Base-by-base conservation (phyloP, 2,329 filamentous ascomycete species). In the Calonectria ilicicola region DNA sequence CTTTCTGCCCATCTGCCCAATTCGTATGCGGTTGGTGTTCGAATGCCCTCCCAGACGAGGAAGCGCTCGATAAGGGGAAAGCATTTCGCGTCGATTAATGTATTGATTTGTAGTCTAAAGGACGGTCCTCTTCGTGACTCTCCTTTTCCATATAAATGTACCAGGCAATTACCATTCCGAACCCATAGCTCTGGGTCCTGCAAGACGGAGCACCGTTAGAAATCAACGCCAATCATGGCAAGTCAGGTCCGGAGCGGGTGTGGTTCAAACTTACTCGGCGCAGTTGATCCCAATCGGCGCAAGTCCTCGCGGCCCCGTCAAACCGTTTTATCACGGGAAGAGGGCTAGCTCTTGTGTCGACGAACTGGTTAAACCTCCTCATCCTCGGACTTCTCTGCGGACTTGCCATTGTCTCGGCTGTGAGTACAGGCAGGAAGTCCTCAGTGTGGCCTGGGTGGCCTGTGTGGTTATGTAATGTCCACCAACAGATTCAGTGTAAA, bases 131-230 rank as follows among this genome's bases (percentile, higher is more conserved):
- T 86, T 70, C 87, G 88, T 3, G 92, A 94, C 68, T 91, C 89
- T 46, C 92, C 92, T 74, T 88, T 87, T n/a, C 84, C 89, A 78
- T 94, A 92, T 0, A 96, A 86, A 81, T 95, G 88, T 1, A 96
- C 87, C 19, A 91, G 86, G 77, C 93, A 95, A 79, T 95, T 91
- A 17, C 92, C 93, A 74, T 91, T 84, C 14, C 88, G 86, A 72
- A 88, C 87, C 92, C 92, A 96, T 3, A 96, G 85, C 75, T 95
- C 93, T 2, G 89, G 86, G 76, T 96, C 94, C 93, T 95, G 42
- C 47, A 65, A 19, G 38, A 32, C 17, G 58, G 29, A 8, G 17
- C 32, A 17, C 38, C n/a, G 8, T 64, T 44, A 63, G 12, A 29
- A 42, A 10, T 12, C 17, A 1, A 23, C 5, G 51, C 60, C n/a